Conservation (phyloP, 2,329 filamentous ascomycete genomes). For the Diaporthe nobilis region DNA sequence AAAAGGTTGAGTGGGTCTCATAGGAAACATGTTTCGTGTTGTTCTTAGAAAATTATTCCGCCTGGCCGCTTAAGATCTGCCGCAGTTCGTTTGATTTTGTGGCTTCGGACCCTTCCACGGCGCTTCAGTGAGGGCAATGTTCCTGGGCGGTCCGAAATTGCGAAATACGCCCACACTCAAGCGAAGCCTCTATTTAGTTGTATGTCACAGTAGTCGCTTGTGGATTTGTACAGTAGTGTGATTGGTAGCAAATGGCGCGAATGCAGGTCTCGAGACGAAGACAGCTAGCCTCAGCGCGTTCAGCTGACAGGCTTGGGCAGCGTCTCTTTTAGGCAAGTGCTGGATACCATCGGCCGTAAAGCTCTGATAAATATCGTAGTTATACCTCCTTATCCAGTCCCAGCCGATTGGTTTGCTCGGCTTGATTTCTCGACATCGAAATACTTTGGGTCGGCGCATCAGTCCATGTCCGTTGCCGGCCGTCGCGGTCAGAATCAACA, state of each 20-base stretch:
- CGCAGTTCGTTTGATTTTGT: no score
- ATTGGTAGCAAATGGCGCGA: not conserved
- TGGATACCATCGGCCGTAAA: not conserved
- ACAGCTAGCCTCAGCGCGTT: not conserved
- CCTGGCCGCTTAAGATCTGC: not conserved
- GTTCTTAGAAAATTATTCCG: not conserved
- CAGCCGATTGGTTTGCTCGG: not conserved
- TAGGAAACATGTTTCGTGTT: not conserved
- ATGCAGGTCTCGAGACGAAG: not conserved
- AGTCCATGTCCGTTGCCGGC: not conserved
- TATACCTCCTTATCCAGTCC: not conserved
- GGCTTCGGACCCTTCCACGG: not conserved
- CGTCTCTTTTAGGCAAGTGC: not conserved
- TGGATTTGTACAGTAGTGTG: not conserved
- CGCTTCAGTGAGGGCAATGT: no score
- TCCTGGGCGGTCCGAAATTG: not conserved
- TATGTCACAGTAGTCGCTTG: not conserved
- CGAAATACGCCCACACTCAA: not conserved
- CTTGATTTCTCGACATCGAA: not conserved
- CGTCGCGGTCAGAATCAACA: not conserved
- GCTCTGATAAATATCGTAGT: not conserved
- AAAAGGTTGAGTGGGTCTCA: fast-evolving
- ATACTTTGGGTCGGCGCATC: not conserved
- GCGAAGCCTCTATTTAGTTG: not conserved
- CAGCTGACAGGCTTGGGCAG: not conserved